A percentile compares a stretch with the other conserved stretches of the same genome.
These are phyloP conservation scores for Kluyveromyces sp. DNA, from an alignment of 1,139 yeast species.

Conservation along the genomic window DNA sequence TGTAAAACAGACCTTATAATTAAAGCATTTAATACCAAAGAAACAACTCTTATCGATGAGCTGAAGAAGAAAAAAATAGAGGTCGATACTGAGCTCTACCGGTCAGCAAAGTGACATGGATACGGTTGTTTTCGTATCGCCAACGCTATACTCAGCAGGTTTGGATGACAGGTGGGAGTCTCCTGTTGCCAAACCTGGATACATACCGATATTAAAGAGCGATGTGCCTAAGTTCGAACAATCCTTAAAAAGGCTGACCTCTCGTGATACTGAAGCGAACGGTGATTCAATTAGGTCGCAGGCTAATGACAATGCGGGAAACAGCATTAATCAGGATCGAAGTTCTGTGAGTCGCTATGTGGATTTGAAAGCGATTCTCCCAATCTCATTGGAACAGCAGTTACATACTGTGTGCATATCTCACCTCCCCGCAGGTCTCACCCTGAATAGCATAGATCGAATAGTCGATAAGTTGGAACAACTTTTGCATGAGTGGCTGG, in stretches of 20 bases:
- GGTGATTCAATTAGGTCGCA: background rate
- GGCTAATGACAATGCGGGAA: background rate
- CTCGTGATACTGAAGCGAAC: constrained; percentile 3
- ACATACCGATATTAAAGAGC: constrained; percentile 24
- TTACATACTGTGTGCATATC: constrained; percentile 20
- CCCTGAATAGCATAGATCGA: constrained; percentile 4
- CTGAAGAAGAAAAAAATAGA: background rate
- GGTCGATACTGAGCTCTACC: background rate
- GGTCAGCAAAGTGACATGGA: background rate
- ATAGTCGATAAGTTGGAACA: constrained; percentile 7
- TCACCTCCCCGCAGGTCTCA: constrained; percentile 13
- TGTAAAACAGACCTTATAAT: too few relatives aligned
- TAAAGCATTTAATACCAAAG: background rate
- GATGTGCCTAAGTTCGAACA: constrained; percentile 21
- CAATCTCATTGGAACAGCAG: constrained; percentile 24
- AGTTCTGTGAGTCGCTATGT: constrained; percentile 5
- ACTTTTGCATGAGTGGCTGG: background rate
- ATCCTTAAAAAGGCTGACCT: constrained; percentile 12
- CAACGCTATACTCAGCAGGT: constrained; percentile 19
- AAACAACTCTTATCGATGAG: background rate
- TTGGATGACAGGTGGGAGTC: constrained; percentile 22
- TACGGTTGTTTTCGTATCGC: constrained; percentile 20
- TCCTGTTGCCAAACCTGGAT: constrained; percentile 18
- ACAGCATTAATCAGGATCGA: background rate
- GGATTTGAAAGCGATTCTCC: constrained; percentile 21